Evolutionary conservation across 495 filamentous ascomycete species (phyloP).

Genomic region (Bryoglossum gracile): DNA sequence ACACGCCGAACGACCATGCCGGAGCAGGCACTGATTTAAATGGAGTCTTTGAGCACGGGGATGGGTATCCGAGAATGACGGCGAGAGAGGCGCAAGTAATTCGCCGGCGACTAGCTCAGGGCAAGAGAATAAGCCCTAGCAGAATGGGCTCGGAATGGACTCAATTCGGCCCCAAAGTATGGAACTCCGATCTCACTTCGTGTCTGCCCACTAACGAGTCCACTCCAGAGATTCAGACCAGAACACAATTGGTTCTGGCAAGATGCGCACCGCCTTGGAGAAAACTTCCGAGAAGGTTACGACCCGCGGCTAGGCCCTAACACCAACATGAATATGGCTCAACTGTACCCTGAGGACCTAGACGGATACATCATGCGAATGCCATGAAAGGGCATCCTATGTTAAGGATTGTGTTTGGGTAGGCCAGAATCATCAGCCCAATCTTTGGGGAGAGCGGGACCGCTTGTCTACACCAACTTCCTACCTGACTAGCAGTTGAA

Average conservation of each 20-base stretch:
- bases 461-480: too few species aligned
- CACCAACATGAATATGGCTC: constrained; percentile 6
- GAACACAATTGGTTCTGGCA: constrained; percentile 22
- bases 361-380: too few species aligned
- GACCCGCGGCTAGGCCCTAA: constrained; percentile 1
- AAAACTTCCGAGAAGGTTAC: constrained; percentile 9
- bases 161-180: constrained; percentile 12
- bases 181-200: neutral
- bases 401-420: neutral
- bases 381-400: neutral
- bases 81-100: constrained; percentile 1
- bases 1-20: neutral
- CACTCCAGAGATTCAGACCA: constrained; percentile 14
- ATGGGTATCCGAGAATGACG: constrained; percentile 13
- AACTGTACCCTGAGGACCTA: too few species aligned
- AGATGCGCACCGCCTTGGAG: constrained; percentile 16
- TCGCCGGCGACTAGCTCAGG: neutral
- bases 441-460: too few species aligned
- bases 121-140: neutral
- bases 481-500: too few species aligned
- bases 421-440: too few species aligned
- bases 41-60: constrained; percentile 1
- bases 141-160: constrained; percentile 19
- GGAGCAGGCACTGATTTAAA: neutral
- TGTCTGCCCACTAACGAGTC: neutral